phyloP scores from a whole-genome alignment of 2,329 filamentous ascomycete species.

The Aspergillus fumigatus region DNA sequence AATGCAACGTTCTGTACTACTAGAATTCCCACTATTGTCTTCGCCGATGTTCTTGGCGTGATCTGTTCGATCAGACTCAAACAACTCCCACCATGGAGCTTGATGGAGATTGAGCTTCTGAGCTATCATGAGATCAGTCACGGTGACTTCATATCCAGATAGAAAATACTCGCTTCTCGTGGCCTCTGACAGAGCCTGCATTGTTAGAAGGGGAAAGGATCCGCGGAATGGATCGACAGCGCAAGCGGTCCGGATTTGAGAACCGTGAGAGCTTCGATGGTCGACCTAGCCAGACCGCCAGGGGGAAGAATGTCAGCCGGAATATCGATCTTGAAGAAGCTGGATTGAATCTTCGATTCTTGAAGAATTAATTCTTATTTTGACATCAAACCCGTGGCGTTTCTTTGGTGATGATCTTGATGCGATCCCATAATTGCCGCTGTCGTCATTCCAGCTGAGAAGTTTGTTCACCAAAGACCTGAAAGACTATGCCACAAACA shows the following conservation, averaged over 20 bases:
- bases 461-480: too few relatives aligned
- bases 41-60: too few relatives aligned
- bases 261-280: not conserved
- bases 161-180: too few relatives aligned
- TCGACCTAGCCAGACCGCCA: not conserved
- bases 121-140: too few relatives aligned
- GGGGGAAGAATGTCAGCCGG: not conserved
- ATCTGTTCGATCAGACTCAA: too few relatives aligned
- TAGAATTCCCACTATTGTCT: too few relatives aligned
- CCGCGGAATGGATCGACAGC: not conserved
- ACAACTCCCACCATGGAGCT: too few relatives aligned
- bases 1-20: too few relatives aligned
- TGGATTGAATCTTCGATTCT: not conserved
- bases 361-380: not conserved
- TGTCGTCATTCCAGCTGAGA: not conserved
- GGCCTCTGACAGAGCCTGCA: not conserved
- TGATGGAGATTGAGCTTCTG: too few relatives aligned
- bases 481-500: too few relatives aligned
- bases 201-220: slow-evolving; percentile 2
- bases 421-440: not conserved
- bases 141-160: too few relatives aligned
- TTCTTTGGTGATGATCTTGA: not conserved
- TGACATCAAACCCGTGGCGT: not conserved
- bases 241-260: not conserved
- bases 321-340: not conserved